Evolutionary conservation across 768 basidiomycete species (phyloP).

Genomic region (Boletus speciosus): DNA sequence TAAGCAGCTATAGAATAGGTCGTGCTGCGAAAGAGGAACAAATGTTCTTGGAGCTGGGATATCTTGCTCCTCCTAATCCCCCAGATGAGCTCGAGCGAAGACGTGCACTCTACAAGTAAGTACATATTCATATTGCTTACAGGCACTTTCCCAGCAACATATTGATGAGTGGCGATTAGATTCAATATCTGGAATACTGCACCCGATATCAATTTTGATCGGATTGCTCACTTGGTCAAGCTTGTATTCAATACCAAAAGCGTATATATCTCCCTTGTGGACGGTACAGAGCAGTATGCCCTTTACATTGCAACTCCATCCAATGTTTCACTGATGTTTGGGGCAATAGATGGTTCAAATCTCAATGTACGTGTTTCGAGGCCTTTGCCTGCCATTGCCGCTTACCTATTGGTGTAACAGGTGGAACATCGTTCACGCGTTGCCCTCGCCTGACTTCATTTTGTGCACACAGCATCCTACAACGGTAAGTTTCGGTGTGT

Average conservation of each 20-base stretch:
- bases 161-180: slow-evolving; percentile 36
- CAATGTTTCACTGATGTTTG: slow-evolving; percentile 6
- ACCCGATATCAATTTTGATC: slow-evolving; percentile 86
- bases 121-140: background rate
- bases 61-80: slow-evolving; percentile 78
- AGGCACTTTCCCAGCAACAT: background rate
- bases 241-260: slow-evolving; percentile 89
- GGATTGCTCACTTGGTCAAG: slow-evolving; percentile 90
- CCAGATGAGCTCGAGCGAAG: slow-evolving; percentile 81
- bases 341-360: slow-evolving; percentile 75
- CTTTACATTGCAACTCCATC: slow-evolving; percentile 2
- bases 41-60: slow-evolving; percentile 60
- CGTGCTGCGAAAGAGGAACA: slow-evolving; percentile 66
- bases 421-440: slow-evolving; percentile 43
- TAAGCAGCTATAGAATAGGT: slow-evolving; percentile 35
- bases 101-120: slow-evolving; percentile 81
- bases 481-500: slow-evolving; percentile 45
- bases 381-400: background rate
- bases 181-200: slow-evolving; percentile 90
- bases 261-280: slow-evolving; percentile 79
- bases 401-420: slow-evolving; percentile 26
- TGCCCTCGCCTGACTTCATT: slow-evolving; percentile 64
- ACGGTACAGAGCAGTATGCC: slow-evolving; percentile 76
- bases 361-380: slow-evolving; percentile 60
- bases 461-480: slow-evolving; percentile 79